Evolutionary conservation across 1,139 yeast species (phyloP), one percentile per base, ranked within the genome.

Genomic region (Williopsis jadinii): DNA sequence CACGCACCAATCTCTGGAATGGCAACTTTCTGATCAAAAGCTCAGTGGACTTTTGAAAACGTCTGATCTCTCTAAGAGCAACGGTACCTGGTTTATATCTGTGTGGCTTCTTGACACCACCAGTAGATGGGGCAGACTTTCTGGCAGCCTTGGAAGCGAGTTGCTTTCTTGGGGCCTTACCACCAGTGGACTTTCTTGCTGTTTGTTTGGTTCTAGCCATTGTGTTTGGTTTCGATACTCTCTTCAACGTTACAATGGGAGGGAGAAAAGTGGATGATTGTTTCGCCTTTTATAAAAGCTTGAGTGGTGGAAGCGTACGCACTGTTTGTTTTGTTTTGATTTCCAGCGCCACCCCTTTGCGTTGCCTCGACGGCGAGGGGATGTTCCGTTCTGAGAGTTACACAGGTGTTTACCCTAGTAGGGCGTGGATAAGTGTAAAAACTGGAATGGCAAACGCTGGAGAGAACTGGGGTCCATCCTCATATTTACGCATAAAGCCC

Each of bases 11-110:
- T 80, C 97, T 85, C 77, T 90, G 97, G 95, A 88, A 88, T 53
- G 97, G 97, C 62, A 90, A 80, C 76, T 90, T 88, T 82, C 97
- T 87, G 73, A 90, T 88, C 69, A 90, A 80, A 49, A 90, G 77
- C 73, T 90, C 97, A 63, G 97, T 90, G 54, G 96, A 85, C 74
- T 90, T 90, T 77, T 90, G 97, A 81, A 90, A 90, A 77, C 97
- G 87, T 84, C 97, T 87, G 66, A 90, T 90, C 78, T 90, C 97
- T 84, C 97, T 90, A 68, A 90, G 84, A 62, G 97, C 97, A 65
- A 90, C 97, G 66, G 97, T 90, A 88, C 97, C 97, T 70, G 97
- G 97, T 92, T 88, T 90, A 77, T 88, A 90, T 84, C 97, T 87
- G 87, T 90, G 97, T 59, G 97, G 97, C 80, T 90, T 90, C 90